phyloP scores from a whole-genome alignment of 116 monocot genomes.

The Thalassia testudinum region DNA sequence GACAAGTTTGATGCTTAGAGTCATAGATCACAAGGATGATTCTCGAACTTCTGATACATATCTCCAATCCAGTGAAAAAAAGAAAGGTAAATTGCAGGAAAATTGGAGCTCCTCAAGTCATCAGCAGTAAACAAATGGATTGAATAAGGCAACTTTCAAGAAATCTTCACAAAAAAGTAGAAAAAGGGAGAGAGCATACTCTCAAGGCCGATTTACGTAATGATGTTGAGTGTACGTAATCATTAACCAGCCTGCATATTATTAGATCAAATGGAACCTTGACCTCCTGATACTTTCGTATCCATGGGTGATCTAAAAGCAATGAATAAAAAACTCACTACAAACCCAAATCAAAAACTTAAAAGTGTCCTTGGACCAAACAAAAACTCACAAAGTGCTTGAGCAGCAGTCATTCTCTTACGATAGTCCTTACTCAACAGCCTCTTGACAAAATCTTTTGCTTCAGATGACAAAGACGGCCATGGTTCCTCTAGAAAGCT shows the following conservation, averaged over 20 bases:
- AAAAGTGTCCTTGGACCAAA: too few relatives aligned
- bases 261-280: conserved; percentile 50
- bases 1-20: too few relatives aligned
- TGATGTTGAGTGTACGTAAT: conserved; percentile 46
- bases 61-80: too few relatives aligned
- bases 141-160: too few relatives aligned
- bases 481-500: conserved; percentile 66
- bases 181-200: conserved; percentile 10
- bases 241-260: conserved; percentile 44
- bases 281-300: conserved; percentile 29
- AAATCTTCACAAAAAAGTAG: too few relatives aligned
- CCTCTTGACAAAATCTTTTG: conserved; percentile 53
- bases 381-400: conserved; percentile 40
- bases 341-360: too few relatives aligned
- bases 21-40: too few relatives aligned
- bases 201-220: conserved; percentile 43
- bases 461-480: conserved; percentile 58
- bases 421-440: conserved; percentile 60
- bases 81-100: too few relatives aligned
- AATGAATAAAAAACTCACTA: too few relatives aligned
- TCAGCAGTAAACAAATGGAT: too few relatives aligned
- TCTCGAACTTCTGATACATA: too few relatives aligned
- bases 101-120: too few relatives aligned
- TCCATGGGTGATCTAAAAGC: conserved; percentile 62
- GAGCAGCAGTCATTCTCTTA: conserved; percentile 62